These are phyloP conservation scores for Solanum infundibuliforme DNA, from an alignment of 257 asterid species.

Conservation along the genomic window DNA sequence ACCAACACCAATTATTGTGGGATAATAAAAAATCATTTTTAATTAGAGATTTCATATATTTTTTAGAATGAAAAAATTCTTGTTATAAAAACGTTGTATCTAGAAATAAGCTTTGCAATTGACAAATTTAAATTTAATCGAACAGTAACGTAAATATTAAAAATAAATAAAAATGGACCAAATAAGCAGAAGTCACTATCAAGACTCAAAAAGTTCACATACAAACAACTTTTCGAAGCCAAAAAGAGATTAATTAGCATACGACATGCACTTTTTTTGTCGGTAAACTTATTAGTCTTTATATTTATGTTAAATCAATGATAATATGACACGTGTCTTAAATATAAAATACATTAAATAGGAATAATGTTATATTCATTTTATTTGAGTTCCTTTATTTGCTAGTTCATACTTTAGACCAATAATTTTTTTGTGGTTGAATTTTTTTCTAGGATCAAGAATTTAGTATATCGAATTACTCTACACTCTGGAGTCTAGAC, in stretches of 20 bases:
- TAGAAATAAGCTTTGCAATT: background rate
- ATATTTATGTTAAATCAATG: background rate
- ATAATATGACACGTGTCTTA: background rate
- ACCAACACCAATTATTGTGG: too few species aligned
- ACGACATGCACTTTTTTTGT: background rate
- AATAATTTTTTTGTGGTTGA: too few species aligned
- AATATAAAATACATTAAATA: background rate
- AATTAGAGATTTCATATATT: too few species aligned
- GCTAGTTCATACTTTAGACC: too few species aligned
- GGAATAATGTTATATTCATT: background rate
- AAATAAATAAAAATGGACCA: background rate
- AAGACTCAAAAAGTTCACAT: background rate
- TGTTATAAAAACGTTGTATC: accelerated
- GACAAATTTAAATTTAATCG: background rate
- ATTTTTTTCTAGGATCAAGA: too few species aligned
- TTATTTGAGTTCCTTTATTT: background rate
- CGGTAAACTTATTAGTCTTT: background rate
- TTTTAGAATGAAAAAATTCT: too few species aligned
- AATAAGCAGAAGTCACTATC: background rate
- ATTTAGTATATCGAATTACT: background rate
- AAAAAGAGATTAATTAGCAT: background rate
- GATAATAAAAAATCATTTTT: too few species aligned
- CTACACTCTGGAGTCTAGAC: accelerated
- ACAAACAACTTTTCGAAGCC: background rate
- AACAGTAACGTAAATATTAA: background rate